These are phyloP conservation scores for Plectranthus barbatus DNA, from an alignment of 257 asterid genomes.

Conservation along the genomic window DNA sequence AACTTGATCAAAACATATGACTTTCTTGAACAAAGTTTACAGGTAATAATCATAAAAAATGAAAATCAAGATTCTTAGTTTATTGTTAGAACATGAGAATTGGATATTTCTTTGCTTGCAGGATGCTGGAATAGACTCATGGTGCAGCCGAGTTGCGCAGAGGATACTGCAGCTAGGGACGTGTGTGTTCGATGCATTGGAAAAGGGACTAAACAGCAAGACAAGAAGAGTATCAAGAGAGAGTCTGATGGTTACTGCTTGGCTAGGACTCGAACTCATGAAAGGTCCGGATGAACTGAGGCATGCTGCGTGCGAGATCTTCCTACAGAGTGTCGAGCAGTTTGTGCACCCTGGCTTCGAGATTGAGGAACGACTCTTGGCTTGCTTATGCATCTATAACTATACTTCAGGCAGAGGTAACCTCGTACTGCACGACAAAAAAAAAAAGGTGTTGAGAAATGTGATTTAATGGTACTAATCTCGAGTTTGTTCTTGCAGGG, in stretches of 20 bases:
- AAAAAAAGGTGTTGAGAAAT: neutral
- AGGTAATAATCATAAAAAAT: slow-evolving; percentile 25
- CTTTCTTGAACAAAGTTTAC: slow-evolving; percentile 59
- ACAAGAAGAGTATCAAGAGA: slow-evolving; percentile 60
- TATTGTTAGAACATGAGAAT: neutral
- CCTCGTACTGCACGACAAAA: neutral
- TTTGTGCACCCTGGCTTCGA: slow-evolving; percentile 82
- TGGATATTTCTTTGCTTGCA: slow-evolving; percentile 16
- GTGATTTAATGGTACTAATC: neutral
- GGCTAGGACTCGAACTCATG: slow-evolving; percentile 79
- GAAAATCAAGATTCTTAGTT: neutral
- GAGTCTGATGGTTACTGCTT: slow-evolving; percentile 56
- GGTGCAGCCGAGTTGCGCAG: slow-evolving; percentile 68
- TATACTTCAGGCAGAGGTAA: slow-evolving; percentile 75
- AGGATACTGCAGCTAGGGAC: slow-evolving; percentile 41
- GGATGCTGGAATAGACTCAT: slow-evolving; percentile 61
- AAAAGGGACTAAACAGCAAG: slow-evolving; percentile 65
- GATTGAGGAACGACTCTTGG: slow-evolving; percentile 84
- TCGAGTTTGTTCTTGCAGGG: slow-evolving; percentile 34
- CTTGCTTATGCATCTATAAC: slow-evolving; percentile 76
- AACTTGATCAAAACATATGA: slow-evolving; percentile 64
- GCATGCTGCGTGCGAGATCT: slow-evolving; percentile 63
- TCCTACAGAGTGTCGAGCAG: slow-evolving; percentile 54
- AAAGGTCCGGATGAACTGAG: slow-evolving; percentile 63
- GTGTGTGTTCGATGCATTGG: slow-evolving; percentile 53